Evolutionary conservation across 176 grass and related monocot genomes (phyloP), one percentile per base, ranked within the genome.

Genomic region (Musa troglodytarum): DNA sequence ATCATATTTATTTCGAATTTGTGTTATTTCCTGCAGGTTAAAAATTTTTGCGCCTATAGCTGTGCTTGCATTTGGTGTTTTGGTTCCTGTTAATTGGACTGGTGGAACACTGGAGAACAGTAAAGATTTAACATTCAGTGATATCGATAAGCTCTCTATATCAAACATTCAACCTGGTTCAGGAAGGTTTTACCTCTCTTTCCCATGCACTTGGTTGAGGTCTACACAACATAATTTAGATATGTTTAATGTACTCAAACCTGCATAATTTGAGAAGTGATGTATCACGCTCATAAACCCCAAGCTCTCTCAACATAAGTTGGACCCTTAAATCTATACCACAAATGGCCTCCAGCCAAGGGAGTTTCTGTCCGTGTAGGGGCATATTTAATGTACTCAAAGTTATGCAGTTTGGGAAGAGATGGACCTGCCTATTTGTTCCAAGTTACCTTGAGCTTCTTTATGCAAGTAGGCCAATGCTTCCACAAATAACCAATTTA

Each of bases 71-170:
- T 94, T 99, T 22, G 17, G 69, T 58, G 80, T 94, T 54, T 72
- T 99, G 16, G 84, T 99, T 73, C 90, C 90, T 63, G 82, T 94
- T 69, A 99, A 99, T 75, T 94, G 88, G 95, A 88, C 88, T 64
- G 88, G 95, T 84, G 70, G 79, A 82, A 94, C 86, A 34, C 76
- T 94, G 76, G 82, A 82, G 72, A 59, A 77, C 52, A 87, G 71
- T 65, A 88, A 85, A 71, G 63, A 24, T 54, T 15, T 99, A 66
- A 84, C 15, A 73, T 99, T 91, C 74, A 86, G 87, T 73, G 50
- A 99, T 81, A 91, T 99, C 73, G 95, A 99, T 76, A 99, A 99
- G 82, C 84, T 99, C 72, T 94, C 90, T 0, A 91, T 99, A 87
- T 99, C 95, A 20, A 99, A 99, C 83, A 81, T 94, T 50, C 84